Base-by-base conservation (phyloP, 2,329 filamentous ascomycete species). In the Penicillium rolfsii region DNA sequence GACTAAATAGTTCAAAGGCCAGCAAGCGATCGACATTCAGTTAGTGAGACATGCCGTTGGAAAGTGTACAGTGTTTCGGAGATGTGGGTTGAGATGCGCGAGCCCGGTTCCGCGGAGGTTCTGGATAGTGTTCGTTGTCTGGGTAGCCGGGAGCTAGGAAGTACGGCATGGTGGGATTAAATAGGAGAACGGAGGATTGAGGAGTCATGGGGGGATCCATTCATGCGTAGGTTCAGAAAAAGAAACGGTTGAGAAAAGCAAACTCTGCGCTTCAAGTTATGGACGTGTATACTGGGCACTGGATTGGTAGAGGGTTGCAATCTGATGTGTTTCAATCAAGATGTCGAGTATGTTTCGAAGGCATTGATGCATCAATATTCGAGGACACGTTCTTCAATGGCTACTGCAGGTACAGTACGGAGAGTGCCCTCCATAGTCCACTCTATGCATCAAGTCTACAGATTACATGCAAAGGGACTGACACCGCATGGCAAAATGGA, bases 81-180 rank as follows among this genome's bases (percentile, higher is more conserved):
- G 36, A 2, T 35, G 33, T 38, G 46, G 45, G 30, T 48, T 40
- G 24, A 22, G 9, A 45, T 62, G 60, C 53, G 56, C 26, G 16
- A 36, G 41, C 38, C 60, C 48, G 60, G 26, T 43, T 55, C 38
- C 56, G 26, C 50, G 36, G 35, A n/a, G 24, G 9, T 12, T 24
- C 49, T 52, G 49, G 49, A 52, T 38, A 33, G n/a, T 24, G 28
- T 11, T 35, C 57, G 61, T 63, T 63, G 61, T 55, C 61, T 45
- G 61, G 59, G 50, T 55, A 61, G 55, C 59, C 49, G 49, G 36
- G 40, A 48, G 41, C 58, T 57, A 60, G 57, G 46, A 41, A 41
- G 45, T 55, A 56, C 54, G 30, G 19, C 52, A 45, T 52, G 58
- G 50, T 26, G 53, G 33, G 7, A 9, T n/a, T 55, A 14, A 33